phyloP scores from a whole-genome alignment of 2,329 filamentous ascomycete genomes.

The Fusarium sororula region DNA sequence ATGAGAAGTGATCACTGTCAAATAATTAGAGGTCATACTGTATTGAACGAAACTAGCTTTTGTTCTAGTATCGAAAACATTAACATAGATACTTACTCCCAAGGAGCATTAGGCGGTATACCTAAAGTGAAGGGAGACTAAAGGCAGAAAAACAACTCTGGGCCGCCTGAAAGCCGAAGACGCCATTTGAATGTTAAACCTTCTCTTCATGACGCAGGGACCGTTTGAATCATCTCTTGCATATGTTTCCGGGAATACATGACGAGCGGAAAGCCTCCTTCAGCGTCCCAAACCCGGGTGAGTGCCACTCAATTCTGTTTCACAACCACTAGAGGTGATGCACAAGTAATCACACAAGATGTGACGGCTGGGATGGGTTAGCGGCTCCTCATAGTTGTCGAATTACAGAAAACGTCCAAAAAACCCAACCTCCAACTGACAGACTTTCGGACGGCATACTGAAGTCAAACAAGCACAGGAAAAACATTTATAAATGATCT shows the following conservation, averaged over 20 bases:
- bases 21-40: background rate
- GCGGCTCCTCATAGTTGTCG: background rate
- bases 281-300: background rate
- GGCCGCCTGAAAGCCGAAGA: background rate
- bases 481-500: too few species aligned
- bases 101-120: background rate
- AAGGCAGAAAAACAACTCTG: background rate
- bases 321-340: background rate
- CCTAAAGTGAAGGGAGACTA: background rate
- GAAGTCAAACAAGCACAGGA: background rate
- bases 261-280: background rate
- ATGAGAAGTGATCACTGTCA: background rate
- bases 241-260: background rate
- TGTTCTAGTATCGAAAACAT: background rate
- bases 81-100: background rate
- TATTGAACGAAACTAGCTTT: background rate
- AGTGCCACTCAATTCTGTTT: background rate
- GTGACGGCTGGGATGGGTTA: too few species aligned
- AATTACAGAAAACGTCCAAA: background rate
- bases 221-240: background rate
- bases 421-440: background rate
- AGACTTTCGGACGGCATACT: background rate
- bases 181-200: background rate
- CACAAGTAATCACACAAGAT: background rate
- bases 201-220: background rate